phyloP scores from a whole-genome alignment of 2,329 filamentous ascomycete genomes.

The Cladophialophora exuberans region DNA sequence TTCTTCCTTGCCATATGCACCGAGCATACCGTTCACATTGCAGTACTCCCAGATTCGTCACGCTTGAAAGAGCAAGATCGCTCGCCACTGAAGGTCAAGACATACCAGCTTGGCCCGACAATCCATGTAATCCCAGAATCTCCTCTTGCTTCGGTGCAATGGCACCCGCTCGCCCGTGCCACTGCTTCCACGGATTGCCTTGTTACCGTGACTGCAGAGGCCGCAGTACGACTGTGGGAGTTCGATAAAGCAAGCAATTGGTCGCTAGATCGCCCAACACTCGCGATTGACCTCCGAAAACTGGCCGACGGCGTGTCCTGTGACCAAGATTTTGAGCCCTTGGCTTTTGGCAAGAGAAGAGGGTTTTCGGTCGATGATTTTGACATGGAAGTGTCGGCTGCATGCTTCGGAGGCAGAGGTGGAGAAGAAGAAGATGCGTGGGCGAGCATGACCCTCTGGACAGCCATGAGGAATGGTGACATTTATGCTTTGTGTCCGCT shows the following conservation, averaged over 20 bases:
- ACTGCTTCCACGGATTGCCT: slow-evolving; percentile 70
- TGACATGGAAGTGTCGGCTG: slow-evolving; percentile 92
- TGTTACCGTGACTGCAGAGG: slow-evolving; percentile 86
- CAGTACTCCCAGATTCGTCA: slow-evolving; percentile 78
- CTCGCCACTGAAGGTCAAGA: slow-evolving; percentile 75
- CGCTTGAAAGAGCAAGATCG: slow-evolving; percentile 72
- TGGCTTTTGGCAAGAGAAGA: slow-evolving; percentile 72
- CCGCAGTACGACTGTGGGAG: slow-evolving; percentile 89
- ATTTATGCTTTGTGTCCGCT: slow-evolving; percentile 92
- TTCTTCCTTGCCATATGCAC: slow-evolving; percentile 82
- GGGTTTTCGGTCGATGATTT: slow-evolving; percentile 86
- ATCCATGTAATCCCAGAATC: slow-evolving; percentile 87
- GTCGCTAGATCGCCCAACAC: slow-evolving; percentile 81
- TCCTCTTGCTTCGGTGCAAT: slow-evolving; percentile 77
- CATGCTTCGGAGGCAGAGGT: slow-evolving; percentile 78
- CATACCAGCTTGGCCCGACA: slow-evolving; percentile 88
- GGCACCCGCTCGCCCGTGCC: slow-evolving; percentile 84
- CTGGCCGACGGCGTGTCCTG: slow-evolving; percentile 80
- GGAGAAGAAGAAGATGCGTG: slow-evolving; percentile 67
- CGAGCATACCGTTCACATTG: slow-evolving; percentile 83
- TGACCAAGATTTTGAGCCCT: slow-evolving; percentile 81
- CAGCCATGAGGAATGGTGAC: slow-evolving; percentile 93
- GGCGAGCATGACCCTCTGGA: slow-evolving; percentile 95
- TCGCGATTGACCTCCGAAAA: slow-evolving; percentile 87
- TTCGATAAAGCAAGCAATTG: slow-evolving; percentile 79